phyloP scores from a whole-genome alignment of 331 rosid species.

The Dryas integrifolia region DNA sequence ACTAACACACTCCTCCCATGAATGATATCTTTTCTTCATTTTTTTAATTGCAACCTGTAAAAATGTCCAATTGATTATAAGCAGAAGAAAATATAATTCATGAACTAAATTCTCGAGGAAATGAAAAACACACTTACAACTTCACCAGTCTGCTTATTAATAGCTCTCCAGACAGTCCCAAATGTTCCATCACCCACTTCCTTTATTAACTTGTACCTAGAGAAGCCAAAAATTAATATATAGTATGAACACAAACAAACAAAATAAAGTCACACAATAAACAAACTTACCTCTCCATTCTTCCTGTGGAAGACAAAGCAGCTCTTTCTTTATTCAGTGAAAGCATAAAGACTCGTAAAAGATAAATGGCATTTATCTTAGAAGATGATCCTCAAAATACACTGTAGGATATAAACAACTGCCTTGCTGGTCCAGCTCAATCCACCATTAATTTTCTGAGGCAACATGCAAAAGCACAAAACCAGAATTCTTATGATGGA shows the following conservation, averaged over 20 bases:
- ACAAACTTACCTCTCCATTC: conserved; percentile 85
- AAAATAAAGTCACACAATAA: background rate
- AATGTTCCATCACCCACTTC: conserved; percentile 99
- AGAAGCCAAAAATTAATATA: background rate
- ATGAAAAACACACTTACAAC: conserved; percentile 58
- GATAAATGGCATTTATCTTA: conserved; percentile 67
- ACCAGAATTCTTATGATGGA: conserved; percentile 64
- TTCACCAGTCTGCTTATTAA: conserved; percentile 87
- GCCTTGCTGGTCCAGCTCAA: conserved; percentile 54
- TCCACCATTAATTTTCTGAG: conserved; percentile 72
- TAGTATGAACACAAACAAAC: conserved; percentile 7
- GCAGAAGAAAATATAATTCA: background rate
- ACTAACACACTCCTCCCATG: conserved; percentile 96
- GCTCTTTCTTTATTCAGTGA: conserved; percentile 68
- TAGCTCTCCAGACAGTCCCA: conserved; percentile 97
- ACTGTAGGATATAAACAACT: conserved; percentile 47
- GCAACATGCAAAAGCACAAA: conserved; percentile 47
- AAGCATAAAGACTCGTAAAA: conserved; percentile 45
- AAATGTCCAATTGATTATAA: conserved; percentile 21
- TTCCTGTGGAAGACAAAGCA: conserved; percentile 47
- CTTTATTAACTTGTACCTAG: conserved; percentile 87
- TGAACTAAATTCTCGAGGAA: background rate
- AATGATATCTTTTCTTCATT: conserved; percentile 92
- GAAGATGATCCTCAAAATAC: conserved; percentile 40
- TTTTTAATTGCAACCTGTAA: conserved; percentile 91